Percentiles rank a stretch among this genome's conserved stretches.
phyloP scores from a whole-genome alignment of 108 stramenopile species.

The Nitzschia sp. region DNA sequence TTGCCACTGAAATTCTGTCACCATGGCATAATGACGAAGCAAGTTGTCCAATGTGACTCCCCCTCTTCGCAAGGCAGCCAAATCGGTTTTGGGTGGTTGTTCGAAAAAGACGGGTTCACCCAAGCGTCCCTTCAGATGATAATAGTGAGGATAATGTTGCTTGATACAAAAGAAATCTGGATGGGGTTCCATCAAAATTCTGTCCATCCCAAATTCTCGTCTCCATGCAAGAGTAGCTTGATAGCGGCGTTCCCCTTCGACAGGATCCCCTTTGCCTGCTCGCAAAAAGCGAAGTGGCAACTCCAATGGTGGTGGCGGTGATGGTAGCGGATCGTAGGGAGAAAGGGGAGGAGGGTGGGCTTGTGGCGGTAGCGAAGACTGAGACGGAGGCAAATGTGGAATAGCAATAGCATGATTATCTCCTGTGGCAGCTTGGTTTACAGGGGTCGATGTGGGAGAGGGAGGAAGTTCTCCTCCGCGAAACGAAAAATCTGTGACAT shows the following conservation, averaged over 20 bases:
- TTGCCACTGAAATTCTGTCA: constrained; percentile 77
- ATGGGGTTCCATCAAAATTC: constrained; percentile 50
- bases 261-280: constrained; percentile 64
- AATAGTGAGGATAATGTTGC: constrained; percentile 67
- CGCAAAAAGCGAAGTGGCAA: constrained; percentile 64
- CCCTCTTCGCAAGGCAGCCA: constrained; percentile 49
- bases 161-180: constrained; percentile 63
- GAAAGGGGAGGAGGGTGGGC: neutral
- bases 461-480: neutral
- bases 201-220: constrained; percentile 57
- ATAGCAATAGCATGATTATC: no score
- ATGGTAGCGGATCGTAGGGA: constrained; percentile 16
- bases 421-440: neutral
- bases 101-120: constrained; percentile 70
- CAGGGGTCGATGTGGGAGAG: neutral
- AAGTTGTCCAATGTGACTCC: constrained; percentile 50
- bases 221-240: constrained; percentile 67
- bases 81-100: constrained; percentile 62
- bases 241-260: constrained; percentile 59
- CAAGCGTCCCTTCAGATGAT: constrained; percentile 53
- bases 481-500: neutral
- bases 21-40: constrained; percentile 70
- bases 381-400: no score
- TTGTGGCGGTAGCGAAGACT: neutral
- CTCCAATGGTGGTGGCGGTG: constrained; percentile 42